Evolutionary conservation across 805 yeast species (phyloP).

Genomic region (Hermanozyma aechmeae): DNA sequence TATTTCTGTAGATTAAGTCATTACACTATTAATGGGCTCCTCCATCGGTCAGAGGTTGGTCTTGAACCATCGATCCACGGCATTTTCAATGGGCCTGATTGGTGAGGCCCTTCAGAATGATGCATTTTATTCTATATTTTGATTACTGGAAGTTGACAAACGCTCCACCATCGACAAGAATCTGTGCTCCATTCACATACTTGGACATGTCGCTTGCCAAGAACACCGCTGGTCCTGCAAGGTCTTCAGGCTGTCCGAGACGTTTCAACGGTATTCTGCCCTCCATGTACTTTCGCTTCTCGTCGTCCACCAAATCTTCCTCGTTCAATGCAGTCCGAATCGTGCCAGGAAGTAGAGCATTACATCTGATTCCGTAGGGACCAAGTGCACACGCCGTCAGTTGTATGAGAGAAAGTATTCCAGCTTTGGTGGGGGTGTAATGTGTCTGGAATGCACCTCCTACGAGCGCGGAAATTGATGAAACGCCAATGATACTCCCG

Average conservation of each 20-base stretch:
- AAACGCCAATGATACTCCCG: constrained; percentile 37
- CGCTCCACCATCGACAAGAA: constrained; percentile 37
- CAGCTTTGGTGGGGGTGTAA: constrained; percentile 43
- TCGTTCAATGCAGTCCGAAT: constrained; percentile 34
- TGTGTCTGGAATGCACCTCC: constrained; percentile 39
- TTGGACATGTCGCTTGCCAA: constrained; percentile 27
- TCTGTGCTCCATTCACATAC: constrained; percentile 33
- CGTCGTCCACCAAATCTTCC: constrained; percentile 28
- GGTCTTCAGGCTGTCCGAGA: constrained; percentile 26
- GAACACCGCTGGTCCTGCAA: constrained; percentile 35
- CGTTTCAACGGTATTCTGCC: constrained; percentile 31
- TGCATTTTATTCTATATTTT: no score
- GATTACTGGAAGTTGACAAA: constrained; percentile 33
- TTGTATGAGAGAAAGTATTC: constrained; percentile 34
- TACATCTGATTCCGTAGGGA: constrained; percentile 33
- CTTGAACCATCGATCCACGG: no score
- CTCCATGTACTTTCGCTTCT: constrained; percentile 27
- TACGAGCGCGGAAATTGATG: constrained; percentile 34
- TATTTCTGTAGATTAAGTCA: no score
- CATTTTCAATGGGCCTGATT: no score
- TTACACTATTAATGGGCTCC: no score
- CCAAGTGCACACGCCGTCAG: constrained; percentile 36
- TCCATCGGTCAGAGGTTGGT: no score
- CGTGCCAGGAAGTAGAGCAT: constrained; percentile 39
- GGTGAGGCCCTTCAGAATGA: no score